phyloP scores from a whole-genome alignment of 768 basidiomycete genomes.

The Pulveroboletus sp. region DNA sequence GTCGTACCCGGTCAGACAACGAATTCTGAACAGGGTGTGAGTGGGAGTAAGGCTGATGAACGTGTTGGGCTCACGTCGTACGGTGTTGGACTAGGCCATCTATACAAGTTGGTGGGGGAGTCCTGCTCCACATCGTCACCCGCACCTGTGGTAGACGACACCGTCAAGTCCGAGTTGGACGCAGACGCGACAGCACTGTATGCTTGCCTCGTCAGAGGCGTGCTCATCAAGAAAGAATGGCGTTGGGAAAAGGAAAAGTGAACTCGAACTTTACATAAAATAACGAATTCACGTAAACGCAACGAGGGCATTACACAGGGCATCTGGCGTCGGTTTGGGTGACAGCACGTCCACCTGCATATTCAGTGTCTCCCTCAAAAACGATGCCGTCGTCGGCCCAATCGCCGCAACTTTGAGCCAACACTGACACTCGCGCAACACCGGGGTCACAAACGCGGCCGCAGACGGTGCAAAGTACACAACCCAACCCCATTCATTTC shows the following conservation, averaged over 20 bases:
- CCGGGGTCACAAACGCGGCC: constrained; percentile 54
- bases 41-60: background rate
- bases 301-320: constrained; percentile 36
- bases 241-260: too few species aligned
- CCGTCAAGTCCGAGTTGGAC: constrained; percentile 18
- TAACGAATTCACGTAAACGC: background rate
- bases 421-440: constrained; percentile 44
- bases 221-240: constrained; percentile 20
- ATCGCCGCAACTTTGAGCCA: constrained; percentile 58
- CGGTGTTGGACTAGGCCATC: constrained; percentile 28
- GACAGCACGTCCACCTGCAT: constrained; percentile 56
- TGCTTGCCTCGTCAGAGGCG: constrained; percentile 23
- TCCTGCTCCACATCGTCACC: constrained; percentile 16
- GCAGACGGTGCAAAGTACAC: constrained; percentile 76
- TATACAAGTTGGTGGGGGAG: constrained; percentile 15
- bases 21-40: constrained; percentile 22
- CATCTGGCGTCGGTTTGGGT: constrained; percentile 53
- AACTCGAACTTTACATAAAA: too few species aligned
- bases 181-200: constrained; percentile 27
- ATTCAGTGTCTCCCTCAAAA: constrained; percentile 43
- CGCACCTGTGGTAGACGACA: constrained; percentile 17
- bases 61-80: constrained; percentile 20
- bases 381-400: constrained; percentile 62
- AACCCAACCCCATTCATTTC: constrained; percentile 55
- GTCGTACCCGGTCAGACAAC: constrained; percentile 24